Base-by-base conservation (phyloP, 2,329 filamentous ascomycete genomes). In the Moelleriella libera region DNA sequence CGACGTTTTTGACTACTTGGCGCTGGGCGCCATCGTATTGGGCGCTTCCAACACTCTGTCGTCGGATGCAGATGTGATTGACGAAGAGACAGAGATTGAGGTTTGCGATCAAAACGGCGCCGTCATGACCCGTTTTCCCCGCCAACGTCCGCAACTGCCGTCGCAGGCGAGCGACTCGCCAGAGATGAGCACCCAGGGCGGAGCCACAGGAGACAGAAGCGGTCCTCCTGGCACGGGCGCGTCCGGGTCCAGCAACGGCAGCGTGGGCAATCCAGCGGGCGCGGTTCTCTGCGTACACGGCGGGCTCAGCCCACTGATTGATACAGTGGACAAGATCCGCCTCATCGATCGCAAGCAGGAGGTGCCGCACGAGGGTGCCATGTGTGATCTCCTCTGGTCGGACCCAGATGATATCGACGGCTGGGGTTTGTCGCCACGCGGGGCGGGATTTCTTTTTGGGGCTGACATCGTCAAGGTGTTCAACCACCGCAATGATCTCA, bases 331-430 rank as follows among this genome's bases (percentile, higher is more conserved):
- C 63, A 95, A 95, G 67, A 98, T 98, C 61, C 79, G 92, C 28
- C 73, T 97, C 11, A 78, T 98, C 28, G 94, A 98, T 63, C 82
- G 90, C 52, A 97, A 97, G 65, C 92, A 98, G 68, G 92, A 98
- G 68, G 92, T 98, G 0, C 92, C 92, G 0, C 92, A 98, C 61
- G 92, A 98, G 68, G 92, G 92, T 48, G 88, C 92, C 60, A 98
- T 98, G 92, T 98, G 92, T 66, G 92, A 98, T 64, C 74, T 98
- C 1, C 76, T 98, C 3, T 98, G 92, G 92, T 96, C 88, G 0
- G 92, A 98, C 60, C 92, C 92, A 0, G 92, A 98, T 63, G 92
- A 98, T 57, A 95, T 96, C 52, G 89, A 96, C 60, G 90, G 89
- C 50, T 98, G 92, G 92, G 90, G 89, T 9, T 70, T 97, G 5